Base-by-base conservation (phyloP, 2,329 filamentous ascomycete species). In the Botrytis byssoidea region DNA sequence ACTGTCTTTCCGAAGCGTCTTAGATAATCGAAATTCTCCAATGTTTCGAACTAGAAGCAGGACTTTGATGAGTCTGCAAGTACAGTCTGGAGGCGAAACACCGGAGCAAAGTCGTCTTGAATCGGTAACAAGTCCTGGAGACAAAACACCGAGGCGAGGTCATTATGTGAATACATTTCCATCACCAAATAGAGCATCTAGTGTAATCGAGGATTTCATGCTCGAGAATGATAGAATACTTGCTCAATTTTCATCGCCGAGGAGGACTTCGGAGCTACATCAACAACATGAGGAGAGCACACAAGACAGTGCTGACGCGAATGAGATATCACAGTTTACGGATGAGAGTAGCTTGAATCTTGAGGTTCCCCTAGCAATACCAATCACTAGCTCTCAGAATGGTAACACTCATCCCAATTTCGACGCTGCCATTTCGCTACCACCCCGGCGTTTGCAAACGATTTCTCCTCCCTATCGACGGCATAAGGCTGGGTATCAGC, bases 181-280 rank as follows among this genome's bases (percentile, higher is more conserved):
- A 44, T n/a, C 66, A 25, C 86, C 83, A 83, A 79, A 79, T 63
- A 80, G 83, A 22, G 85, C 85, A 3, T 84, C 86, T 0, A 89
- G 86, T 73, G 82, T 86, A 42, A 83, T 90, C 32, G 84, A 83
- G 16, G 88, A 91, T 77, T 91, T 88, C 0, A 85, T 88, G 76
- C 85, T 84, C 0, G 79, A 82, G 12, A 82, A 83, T 71, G 75
- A 81, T 78, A 68, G 80, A 20, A 74, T 77, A 0, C 74, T 83
- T 1, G 66, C 78, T 2, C 78, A 78, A 22, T 82, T 83, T 37
- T 83, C 82, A 29, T 87, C 88, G 0, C 88, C 88, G 0, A 86
- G 85, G 1, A 83, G 85, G 57, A 80, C 88, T 0, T 77, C 89
- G 18, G 84, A 87, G 74, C 83, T 84, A 37, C 87, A 86, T 74